Base-by-base conservation (phyloP, 2,329 filamentous ascomycete species). In the Aspergillus tubingensis region DNA sequence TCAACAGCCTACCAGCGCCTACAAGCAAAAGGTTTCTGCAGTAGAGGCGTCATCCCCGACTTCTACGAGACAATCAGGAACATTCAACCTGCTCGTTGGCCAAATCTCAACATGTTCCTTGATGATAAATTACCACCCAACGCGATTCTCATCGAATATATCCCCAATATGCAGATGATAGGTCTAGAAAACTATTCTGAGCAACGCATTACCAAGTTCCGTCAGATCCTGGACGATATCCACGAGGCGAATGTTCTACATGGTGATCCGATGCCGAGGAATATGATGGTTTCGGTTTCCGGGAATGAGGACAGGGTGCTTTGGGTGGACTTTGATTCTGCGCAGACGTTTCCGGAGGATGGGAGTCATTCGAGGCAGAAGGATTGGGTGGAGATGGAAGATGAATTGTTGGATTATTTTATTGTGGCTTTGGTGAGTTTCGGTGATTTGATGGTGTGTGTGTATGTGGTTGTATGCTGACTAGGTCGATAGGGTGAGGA, bases 11-110 rank as follows among this genome's bases (percentile, higher is more conserved):
- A 68, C 44, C 32, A 48, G 15, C 62, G 61, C 5, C 30, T 68
- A 13, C 65, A 68, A 56, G 36, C 43, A n/a, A 66, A 62, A 15
- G 63, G 62, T 3, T 50, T 68, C 15, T 68, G 63, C 48, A 21
- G 48, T 10, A 25, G 51, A 57, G 60, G 64, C n/a, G 52, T 62
- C 19, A 21, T 67, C 36, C 65, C 65, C 8, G 58, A 67, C 43
- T 67, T 61, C 48, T 67, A 68, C 47, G 63, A 62, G 1, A 60
- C 54, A 19, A 57, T 66, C 2, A 59, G 15, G 17, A 43, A 65
- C 11, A 65, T 65, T 7, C 41, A 64, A 15, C 54, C 59, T 8
- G 41, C 38, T 19, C 7, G 44, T 0, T 63, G 56, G 59, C 63
- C 57, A 17, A 19, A 25, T 19, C 52, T 64, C 3, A 2, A 48